Evolutionary conservation across 805 yeast genomes (phyloP).

Genomic region (Clavispora asparagi): DNA sequence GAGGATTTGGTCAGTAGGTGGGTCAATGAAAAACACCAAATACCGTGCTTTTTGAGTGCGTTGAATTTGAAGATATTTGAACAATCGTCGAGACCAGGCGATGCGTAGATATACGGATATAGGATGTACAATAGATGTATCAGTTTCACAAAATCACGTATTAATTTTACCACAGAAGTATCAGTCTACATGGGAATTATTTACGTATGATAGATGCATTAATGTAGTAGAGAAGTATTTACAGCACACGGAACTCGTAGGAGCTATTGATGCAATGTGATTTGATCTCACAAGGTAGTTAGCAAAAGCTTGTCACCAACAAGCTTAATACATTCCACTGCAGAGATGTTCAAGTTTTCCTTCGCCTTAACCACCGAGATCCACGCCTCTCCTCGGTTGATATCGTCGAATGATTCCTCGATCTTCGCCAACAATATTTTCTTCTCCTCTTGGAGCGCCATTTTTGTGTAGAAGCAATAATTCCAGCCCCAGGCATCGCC

Average conservation of each 20-base stretch:
- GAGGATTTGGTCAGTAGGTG: slow-evolving; percentile 57
- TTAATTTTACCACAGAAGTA: no score
- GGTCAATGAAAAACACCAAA: slow-evolving; percentile 62
- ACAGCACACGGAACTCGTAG: no score
- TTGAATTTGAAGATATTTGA: slow-evolving; percentile 65
- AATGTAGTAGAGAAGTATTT: no score
- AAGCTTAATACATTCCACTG: slow-evolving; percentile 35
- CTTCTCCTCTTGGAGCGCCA: slow-evolving; percentile 6
- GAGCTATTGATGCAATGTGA: no score
- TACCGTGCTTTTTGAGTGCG: slow-evolving; percentile 76
- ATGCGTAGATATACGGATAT: neutral
- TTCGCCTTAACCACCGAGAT: slow-evolving; percentile 44
- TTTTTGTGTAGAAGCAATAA: slow-evolving; percentile 20
- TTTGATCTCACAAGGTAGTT: neutral
- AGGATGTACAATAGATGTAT: neutral
- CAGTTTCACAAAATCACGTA: neutral
- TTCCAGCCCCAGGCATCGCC: slow-evolving; percentile 81
- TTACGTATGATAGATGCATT: no score
- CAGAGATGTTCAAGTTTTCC: slow-evolving; percentile 37
- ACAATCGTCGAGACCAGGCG: slow-evolving; percentile 11
- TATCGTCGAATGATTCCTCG: slow-evolving; percentile 18
- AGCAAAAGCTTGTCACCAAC: slow-evolving; percentile 17
- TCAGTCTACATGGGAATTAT: no score
- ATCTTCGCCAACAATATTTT: neutral
- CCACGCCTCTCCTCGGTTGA: slow-evolving; percentile 64